Evolutionary conservation across 305 asterid genomes (phyloP).

Genomic region (Fraxinus nigra): DNA sequence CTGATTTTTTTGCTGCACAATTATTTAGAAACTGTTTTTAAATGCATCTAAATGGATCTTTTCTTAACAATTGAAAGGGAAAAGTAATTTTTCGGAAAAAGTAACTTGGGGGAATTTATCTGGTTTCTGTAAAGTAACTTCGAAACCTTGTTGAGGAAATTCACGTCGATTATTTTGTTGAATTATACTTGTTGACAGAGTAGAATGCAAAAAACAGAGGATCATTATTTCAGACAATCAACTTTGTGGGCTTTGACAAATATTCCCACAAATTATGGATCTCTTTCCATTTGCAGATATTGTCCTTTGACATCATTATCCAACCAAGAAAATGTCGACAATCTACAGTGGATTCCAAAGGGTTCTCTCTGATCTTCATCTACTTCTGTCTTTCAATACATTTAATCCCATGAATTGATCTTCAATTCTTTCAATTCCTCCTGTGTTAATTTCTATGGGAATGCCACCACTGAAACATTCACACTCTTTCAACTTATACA

Average conservation of each 20-base stretch:
- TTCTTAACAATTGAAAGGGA: neutral
- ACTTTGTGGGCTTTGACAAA: neutral
- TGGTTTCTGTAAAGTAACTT: neutral
- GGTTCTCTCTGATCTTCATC: neutral
- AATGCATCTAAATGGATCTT: neutral
- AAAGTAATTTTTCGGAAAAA: neutral
- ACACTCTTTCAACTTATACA: slow-evolving; percentile 29
- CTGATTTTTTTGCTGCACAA: slow-evolving; percentile 23
- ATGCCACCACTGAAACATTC: slow-evolving; percentile 31
- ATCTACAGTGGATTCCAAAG: neutral
- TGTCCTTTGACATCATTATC: neutral
- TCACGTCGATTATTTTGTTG: neutral
- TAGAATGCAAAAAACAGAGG: neutral
- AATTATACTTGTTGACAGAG: neutral
- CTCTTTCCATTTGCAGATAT: neutral
- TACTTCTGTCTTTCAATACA: neutral
- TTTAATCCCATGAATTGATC: slow-evolving; percentile 24
- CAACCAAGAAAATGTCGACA: neutral
- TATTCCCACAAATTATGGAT: neutral
- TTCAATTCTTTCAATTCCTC: slow-evolving; percentile 34
- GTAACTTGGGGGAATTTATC: neutral
- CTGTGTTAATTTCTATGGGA: slow-evolving; percentile 28
- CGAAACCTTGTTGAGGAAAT: neutral
- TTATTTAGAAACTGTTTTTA: slow-evolving; percentile 10
- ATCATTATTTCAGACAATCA: neutral